Evolutionary conservation across 176 grass and related monocot genomes (phyloP).

Genomic region (Tillandsia leiboldiana): DNA sequence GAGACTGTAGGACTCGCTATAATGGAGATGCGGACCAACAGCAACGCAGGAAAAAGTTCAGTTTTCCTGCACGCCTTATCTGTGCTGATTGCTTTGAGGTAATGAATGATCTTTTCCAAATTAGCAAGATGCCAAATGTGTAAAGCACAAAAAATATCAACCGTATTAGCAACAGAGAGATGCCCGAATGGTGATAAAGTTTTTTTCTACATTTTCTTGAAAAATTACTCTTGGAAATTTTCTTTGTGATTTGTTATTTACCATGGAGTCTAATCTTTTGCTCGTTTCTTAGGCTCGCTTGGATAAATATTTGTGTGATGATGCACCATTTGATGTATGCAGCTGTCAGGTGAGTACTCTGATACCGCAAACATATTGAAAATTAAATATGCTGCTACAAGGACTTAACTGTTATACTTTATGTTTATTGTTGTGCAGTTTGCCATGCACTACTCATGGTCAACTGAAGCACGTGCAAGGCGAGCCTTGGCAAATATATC

Average conservation of each 20-base stretch:
- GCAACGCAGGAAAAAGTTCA: constrained; percentile 77
- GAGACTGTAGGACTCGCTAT: constrained; percentile 87
- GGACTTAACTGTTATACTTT: not conserved
- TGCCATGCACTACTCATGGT: constrained; percentile 97
- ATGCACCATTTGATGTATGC: constrained; percentile 86
- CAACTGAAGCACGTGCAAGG: constrained; percentile 81
- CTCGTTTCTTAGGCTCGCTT: constrained; percentile 38
- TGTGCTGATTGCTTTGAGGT: constrained; percentile 93
- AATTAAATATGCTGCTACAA: not conserved
- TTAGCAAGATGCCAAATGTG: not conserved
- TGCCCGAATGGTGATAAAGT: not conserved
- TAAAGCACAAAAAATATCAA: not conserved
- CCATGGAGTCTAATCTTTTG: not conserved
- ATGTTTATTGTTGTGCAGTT: constrained; percentile 48
- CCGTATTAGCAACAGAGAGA: not conserved
- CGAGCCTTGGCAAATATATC: constrained; percentile 81
- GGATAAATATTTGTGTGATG: constrained; percentile 77
- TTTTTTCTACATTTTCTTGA: not conserved
- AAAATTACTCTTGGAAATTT: not conserved
- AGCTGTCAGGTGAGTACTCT: constrained; percentile 66
- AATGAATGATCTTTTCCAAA: constrained; percentile 4
- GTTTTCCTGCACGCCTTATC: constrained; percentile 89
- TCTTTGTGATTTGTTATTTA: not conserved
- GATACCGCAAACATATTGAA: not conserved
- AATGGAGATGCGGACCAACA: constrained; percentile 79